Evolutionary conservation across 768 basidiomycete genomes (phyloP).

Genomic region (Collybia mongolica): DNA sequence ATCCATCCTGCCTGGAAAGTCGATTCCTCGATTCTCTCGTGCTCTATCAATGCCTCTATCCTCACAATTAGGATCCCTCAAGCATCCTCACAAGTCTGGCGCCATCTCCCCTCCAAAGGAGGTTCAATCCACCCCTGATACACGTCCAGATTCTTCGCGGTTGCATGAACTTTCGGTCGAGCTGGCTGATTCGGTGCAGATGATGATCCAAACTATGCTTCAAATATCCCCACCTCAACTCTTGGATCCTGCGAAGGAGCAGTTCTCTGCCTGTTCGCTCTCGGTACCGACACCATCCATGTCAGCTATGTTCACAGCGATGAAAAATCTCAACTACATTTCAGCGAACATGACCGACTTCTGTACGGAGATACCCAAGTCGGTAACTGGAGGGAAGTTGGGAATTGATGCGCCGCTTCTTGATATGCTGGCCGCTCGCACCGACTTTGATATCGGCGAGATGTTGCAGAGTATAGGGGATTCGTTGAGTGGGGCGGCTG

Average conservation of each 20-base stretch:
- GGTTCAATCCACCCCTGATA: conserved; percentile 10
- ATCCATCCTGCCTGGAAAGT: conserved; percentile 15
- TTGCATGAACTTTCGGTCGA: conserved; percentile 79
- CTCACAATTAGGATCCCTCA: conserved; percentile 71
- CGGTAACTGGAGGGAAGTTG: not conserved
- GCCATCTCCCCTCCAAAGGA: not conserved
- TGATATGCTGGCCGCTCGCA: conserved; percentile 19
- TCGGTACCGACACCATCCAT: conserved; percentile 86
- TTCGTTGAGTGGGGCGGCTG: conserved; percentile 79
- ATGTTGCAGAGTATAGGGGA: conserved; percentile 88
- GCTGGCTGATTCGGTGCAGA: conserved; percentile 87
- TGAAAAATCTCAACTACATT: conserved; percentile 93
- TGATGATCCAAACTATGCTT: conserved; percentile 87
- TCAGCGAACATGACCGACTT: conserved; percentile 78
- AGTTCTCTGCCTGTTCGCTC: conserved; percentile 85
- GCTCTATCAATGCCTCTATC: conserved; percentile 81
- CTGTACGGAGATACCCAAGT: conserved; percentile 24
- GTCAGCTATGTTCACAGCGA: conserved; percentile 84
- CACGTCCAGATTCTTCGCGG: conserved; percentile 29
- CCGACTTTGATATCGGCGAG: conserved; percentile 92
- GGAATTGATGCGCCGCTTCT: not conserved
- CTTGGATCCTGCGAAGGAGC: conserved; percentile 90
- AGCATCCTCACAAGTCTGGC: conserved; percentile 57
- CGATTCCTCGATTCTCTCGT: conserved; percentile 62
- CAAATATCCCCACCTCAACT: conserved; percentile 89